Percentiles rank a stretch among this genome's conserved stretches.
These are phyloP conservation scores for Cardamine resedifolia DNA, from an alignment of 345 rosid species.

Conservation along the genomic window DNA sequence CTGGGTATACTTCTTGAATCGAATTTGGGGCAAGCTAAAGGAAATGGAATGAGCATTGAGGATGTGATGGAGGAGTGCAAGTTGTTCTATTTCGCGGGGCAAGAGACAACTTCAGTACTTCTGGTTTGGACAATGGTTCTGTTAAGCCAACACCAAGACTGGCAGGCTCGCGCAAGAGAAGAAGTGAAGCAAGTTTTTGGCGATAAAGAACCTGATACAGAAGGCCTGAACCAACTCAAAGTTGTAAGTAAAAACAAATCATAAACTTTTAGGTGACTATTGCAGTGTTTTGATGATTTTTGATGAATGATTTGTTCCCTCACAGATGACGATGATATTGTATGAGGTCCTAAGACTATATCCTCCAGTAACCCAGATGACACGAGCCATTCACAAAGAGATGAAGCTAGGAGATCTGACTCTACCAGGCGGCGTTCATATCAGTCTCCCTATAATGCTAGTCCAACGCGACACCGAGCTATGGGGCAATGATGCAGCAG, in stretches of 20 bases:
- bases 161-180: constrained; percentile 64
- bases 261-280: not conserved
- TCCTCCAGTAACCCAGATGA: not conserved
- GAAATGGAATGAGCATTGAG: no score
- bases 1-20: constrained; percentile 45
- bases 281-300: not conserved
- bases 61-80: no score
- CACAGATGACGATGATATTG: constrained; percentile 44
- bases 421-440: constrained; percentile 29
- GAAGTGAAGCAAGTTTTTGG: constrained; percentile 54
- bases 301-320: not conserved
- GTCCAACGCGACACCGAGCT: constrained; percentile 41
- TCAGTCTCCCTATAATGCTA: constrained; percentile 22
- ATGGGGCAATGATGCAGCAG: constrained; percentile 51
- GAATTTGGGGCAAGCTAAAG: constrained; percentile 34
- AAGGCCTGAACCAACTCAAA: constrained; percentile 43
- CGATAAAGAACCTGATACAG: constrained; percentile 30
- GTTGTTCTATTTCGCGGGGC: no score
- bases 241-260: constrained; percentile 34
- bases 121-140: constrained; percentile 58
- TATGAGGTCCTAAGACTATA: constrained; percentile 51
- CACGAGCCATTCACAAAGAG: constrained; percentile 22
- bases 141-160: constrained; percentile 44
- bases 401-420: constrained; percentile 38
- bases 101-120: constrained; percentile 51